Evolutionary conservation across 306 rosid species (phyloP), one percentile per base, ranked within the genome.

Genomic region (Carpinus viminea): DNA sequence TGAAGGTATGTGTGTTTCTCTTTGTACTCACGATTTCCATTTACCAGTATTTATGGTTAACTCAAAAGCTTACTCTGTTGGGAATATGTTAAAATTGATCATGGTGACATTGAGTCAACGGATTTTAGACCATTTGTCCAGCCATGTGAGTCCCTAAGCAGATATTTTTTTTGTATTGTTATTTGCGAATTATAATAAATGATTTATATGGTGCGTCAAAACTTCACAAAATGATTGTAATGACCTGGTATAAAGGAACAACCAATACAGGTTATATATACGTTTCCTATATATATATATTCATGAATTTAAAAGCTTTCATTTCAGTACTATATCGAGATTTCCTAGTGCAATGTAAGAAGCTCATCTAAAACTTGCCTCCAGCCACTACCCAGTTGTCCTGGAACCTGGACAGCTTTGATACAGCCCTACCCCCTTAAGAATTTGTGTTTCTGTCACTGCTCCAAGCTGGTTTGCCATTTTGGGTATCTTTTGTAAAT

Each of bases 1-100:
- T 93, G 16, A 91, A 82, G 98, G 98, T 93, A 89, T 81, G 74
- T 26, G 28, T 57, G 13, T 76, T 74, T 81, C 52, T 77, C 12
- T 73, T 20, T 21, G 36, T 57, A 34, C 64, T 21, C 64, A 57
- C 7, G 31, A 57, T 57, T 55, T 74, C 70, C 70, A 46, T 28
- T 43, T 70, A 59, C 72, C 20, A 46, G 61, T 9, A 47, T 12
- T 47, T 47, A 47, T 47, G 12, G 51, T 47, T 47, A 9, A 9
- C 51, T 47, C 12, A 47, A 47, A 47, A 8, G 12, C 10, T 18
- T 54, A 16, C 20, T 18, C 21, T 18, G 13, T n/a, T 54, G 21
- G 21, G 60, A 54, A 18, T n/a, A 54, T 18, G n/a, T 54, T 54
- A 6, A 54, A 12, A 54, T 54, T 54, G 21, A 54, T 6, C 60